Conservation (phyloP, 2,329 filamentous ascomycete species). For the Waltergamsia citrina region DNA sequence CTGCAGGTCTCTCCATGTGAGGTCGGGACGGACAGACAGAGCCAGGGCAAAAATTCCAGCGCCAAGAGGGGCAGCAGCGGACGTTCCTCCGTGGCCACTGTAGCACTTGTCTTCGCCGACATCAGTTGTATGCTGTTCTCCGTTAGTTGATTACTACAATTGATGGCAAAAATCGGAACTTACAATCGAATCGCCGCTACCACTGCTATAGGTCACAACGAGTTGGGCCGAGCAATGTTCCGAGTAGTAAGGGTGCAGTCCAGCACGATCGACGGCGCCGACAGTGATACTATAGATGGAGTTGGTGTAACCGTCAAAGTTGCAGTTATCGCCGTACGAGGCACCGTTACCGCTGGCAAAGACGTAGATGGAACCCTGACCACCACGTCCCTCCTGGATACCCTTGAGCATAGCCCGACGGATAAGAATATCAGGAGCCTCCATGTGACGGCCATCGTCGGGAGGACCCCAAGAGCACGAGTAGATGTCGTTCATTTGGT, state of each 20-base stretch:
- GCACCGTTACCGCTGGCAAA: constrained; percentile 94
- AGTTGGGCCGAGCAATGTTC: constrained; percentile 94
- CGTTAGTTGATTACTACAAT: constrained; percentile 1
- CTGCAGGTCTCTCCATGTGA: constrained; percentile 91
- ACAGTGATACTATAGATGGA: constrained; percentile 98
- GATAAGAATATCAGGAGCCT: constrained; percentile 82
- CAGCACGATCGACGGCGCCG: constrained; percentile 80
- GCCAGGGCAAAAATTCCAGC: constrained; percentile 88
- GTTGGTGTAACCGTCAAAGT: constrained; percentile 98
- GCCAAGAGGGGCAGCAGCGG: constrained; percentile 85
- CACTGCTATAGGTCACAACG: constrained; percentile 94
- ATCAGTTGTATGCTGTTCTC: constrained; percentile 73
- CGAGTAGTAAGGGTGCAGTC: constrained; percentile 89
- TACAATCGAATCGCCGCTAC: constrained; percentile 73
- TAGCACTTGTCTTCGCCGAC: constrained; percentile 78
- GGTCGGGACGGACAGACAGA: constrained; percentile 72
- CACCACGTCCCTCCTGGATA: constrained; percentile 75
- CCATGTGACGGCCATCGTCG: constrained; percentile 90
- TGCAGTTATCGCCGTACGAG: constrained; percentile 75
- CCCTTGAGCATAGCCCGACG: constrained; percentile 85
- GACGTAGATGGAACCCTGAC: constrained; percentile 85
- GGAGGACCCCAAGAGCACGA: constrained; percentile 98
- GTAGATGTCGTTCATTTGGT: constrained; percentile 89
- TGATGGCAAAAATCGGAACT: constrained; percentile 14
- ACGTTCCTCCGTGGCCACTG: constrained; percentile 81